Evolutionary conservation across 2,329 filamentous ascomycete species (phyloP).

Genomic region (Aspergillus awamori): DNA sequence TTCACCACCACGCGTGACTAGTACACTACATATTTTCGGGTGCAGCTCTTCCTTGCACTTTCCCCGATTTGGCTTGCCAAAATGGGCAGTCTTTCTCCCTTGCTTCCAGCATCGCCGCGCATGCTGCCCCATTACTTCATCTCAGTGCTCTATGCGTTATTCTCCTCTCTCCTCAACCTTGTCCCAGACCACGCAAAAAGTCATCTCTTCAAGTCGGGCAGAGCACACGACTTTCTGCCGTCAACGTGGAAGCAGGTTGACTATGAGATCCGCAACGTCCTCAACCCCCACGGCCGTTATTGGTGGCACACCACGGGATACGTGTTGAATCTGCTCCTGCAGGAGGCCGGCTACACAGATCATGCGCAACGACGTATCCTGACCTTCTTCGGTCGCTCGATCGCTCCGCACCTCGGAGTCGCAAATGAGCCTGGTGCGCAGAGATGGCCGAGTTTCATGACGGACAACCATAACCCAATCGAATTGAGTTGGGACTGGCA

Average conservation of each 20-base stretch:
- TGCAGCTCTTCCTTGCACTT: not conserved
- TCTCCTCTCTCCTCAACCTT: not conserved
- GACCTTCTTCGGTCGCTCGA: not conserved
- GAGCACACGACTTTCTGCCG: not conserved
- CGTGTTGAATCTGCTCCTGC: not conserved
- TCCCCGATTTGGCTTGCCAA: not conserved
- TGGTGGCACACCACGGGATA: not conserved
- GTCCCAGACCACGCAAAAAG: not conserved
- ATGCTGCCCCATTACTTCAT: not conserved
- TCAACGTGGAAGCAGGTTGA: not conserved
- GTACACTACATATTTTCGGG: not conserved
- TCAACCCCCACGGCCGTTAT: not conserved
- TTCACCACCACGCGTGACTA: too few species aligned
- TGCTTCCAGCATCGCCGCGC: not conserved
- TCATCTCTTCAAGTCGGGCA: not conserved
- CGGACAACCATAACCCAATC: conserved; percentile 6
- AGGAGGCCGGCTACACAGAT: not conserved
- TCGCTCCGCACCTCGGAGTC: not conserved
- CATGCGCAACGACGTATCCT: not conserved
- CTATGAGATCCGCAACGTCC: not conserved
- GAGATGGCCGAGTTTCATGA: conserved; percentile 10
- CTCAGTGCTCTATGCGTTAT: not conserved
- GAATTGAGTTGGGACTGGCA: conserved; percentile 9
- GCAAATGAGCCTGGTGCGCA: not conserved
- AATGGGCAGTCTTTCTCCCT: not conserved